Evolutionary conservation across 2,329 filamentous ascomycete genomes (phyloP).

Genomic region (Drechslera avenae): DNA sequence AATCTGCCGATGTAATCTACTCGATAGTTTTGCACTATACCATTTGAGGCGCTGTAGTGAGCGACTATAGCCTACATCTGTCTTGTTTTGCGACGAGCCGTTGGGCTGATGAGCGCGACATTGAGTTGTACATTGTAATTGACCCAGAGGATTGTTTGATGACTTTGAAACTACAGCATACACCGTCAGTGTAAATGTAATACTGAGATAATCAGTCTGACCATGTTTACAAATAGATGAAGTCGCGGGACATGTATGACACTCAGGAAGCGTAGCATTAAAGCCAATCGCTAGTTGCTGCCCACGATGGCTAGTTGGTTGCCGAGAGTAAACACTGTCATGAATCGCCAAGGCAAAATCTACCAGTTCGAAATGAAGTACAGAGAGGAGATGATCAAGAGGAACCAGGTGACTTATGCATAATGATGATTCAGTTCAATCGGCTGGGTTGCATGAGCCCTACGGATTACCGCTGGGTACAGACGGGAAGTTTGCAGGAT

Average conservation of each 20-base stretch:
- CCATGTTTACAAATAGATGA: not conserved
- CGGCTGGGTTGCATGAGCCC: not conserved
- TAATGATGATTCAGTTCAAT: not conserved
- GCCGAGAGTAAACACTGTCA: conserved; percentile 27
- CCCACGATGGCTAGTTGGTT: conserved; percentile 27
- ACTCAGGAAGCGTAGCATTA: conserved; percentile 21
- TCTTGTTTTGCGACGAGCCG: no score
- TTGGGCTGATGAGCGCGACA: no score
- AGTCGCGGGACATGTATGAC: conserved; percentile 4
- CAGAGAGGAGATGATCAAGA: not conserved
- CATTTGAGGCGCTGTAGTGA: not conserved
- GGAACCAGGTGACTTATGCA: not conserved
- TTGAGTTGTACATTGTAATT: no score
- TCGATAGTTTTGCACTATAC: not conserved
- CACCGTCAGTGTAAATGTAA: not conserved
- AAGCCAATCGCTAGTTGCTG: conserved; percentile 38
- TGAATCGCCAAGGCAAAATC: conserved; percentile 19
- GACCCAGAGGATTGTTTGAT: no score
- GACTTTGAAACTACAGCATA: no score
- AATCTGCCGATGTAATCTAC: not conserved
- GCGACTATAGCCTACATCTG: not conserved
- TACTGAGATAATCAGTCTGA: not conserved
- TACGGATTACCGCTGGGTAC: conserved; percentile 68
- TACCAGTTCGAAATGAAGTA: conserved; percentile 18
- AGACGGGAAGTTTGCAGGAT: conserved; percentile 81